Base-by-base conservation (phyloP, 164 flowering plant genomes). In the Dillenia suffruticosa region DNA sequence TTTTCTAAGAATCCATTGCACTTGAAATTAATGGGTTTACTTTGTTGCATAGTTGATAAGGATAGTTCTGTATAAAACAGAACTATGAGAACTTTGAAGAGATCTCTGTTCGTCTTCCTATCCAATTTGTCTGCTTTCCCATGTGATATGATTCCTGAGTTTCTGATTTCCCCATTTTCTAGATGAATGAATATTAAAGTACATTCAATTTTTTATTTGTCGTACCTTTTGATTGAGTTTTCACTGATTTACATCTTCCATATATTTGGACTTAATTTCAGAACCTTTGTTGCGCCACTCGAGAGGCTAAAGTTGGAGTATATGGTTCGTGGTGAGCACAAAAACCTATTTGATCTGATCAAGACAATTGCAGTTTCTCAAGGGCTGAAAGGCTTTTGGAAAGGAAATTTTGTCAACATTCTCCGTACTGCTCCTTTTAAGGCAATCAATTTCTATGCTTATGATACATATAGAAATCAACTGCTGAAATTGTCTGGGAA, bases 291-390 rank as follows among this genome's bases (percentile, higher is more conserved):
- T 68, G 97, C 98, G 52, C 97, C 98, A 10, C 85, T 93, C 46
- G 98, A 93, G 82, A 82, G 98, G 73, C 78, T 93, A 59, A 93
- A 90, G 87, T 83, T 90, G 79, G 97, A 93, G 69, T 93, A 93
- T 65, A 88, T 90, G 59, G 84, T 93, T 64, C 96, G 89, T 58
- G 96, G 98, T 48, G 98, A 90, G 62, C 81, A 88, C 79, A 85
- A 62, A 81, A 69, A 86, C 68, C 63, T 92, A 13, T 54, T 75
- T 65, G 93, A 85, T 66, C 84, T 92, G 44, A 71, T 90, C 53
- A 74, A 73, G 51, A 72, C 75, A 44, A 92, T 92, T 80, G 96
- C 93, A 10, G 71, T 64, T 17, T 69, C 90, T 58, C 97, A 93
- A 73, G 97, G 98, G 22, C 64, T 88, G 66, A 76, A 68, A 69